phyloP scores from a whole-genome alignment of 2,329 filamentous ascomycete genomes.

The Niveomyces coronatus region DNA sequence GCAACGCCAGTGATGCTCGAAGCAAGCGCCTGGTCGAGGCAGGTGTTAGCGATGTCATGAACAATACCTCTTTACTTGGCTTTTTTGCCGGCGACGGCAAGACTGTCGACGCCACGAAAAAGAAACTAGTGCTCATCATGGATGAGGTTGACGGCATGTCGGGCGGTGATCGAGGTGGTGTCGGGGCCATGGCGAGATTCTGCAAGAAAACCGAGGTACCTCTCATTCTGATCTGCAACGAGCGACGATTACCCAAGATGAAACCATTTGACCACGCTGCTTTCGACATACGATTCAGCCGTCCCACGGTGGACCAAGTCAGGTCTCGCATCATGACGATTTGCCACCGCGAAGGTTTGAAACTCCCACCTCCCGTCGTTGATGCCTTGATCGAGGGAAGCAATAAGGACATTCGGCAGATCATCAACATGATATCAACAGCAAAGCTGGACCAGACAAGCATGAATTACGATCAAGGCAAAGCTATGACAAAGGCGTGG shows the following conservation, averaged over 20 bases:
- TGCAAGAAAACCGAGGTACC: conserved; percentile 94
- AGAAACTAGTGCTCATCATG: conserved; percentile 95
- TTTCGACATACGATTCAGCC: conserved; percentile 76
- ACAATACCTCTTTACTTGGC: conserved; percentile 84
- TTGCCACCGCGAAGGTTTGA: conserved; percentile 81
- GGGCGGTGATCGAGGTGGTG: conserved; percentile 87
- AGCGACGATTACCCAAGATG: conserved; percentile 89
- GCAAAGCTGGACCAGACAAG: conserved; percentile 75
- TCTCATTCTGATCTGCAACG: conserved; percentile 96
- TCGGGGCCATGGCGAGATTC: conserved; percentile 85
- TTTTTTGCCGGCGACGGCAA: conserved; percentile 83
- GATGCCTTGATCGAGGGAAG: conserved; percentile 93
- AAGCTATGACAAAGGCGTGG: conserved; percentile 95
- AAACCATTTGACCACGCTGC: conserved; percentile 87
- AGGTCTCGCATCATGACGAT: conserved; percentile 91
- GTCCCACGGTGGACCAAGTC: conserved; percentile 85
- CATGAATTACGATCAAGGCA: conserved; percentile 77
- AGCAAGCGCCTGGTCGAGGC: conserved; percentile 93
- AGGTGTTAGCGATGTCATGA: conserved; percentile 80
- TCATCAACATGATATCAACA: conserved; percentile 97
- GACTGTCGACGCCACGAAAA: conserved; percentile 68
- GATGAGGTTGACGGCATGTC: conserved; percentile 99
- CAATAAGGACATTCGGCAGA: conserved; percentile 90
- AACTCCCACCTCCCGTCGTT: conserved; percentile 71
- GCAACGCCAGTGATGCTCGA: conserved; percentile 87